Conservation (phyloP, 2,329 filamentous ascomycete species). For the Zymoseptoria brevis region DNA sequence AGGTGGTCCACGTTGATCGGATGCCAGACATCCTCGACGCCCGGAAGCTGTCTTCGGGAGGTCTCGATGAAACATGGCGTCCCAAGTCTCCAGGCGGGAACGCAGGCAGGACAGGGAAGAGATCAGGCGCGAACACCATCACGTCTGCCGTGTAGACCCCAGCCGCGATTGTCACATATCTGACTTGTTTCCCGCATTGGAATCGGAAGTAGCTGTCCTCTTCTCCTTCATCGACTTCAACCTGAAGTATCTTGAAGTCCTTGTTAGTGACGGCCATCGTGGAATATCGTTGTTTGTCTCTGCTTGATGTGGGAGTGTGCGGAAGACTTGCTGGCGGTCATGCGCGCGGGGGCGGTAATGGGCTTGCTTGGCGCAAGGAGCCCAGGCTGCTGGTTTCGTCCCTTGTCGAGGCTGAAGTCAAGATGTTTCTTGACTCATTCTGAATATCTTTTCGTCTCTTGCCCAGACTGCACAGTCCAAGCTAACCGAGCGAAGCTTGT, state of each 20-base stretch:
- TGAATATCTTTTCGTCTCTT: no score
- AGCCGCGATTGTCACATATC: slow-evolving; percentile 36
- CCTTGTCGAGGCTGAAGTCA: no score
- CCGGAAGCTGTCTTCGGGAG: neutral
- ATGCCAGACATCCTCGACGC: slow-evolving; percentile 28
- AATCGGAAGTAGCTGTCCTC: slow-evolving; percentile 33
- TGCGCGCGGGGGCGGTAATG: no score
- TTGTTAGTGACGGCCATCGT: no score
- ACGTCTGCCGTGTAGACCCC: slow-evolving; percentile 29
- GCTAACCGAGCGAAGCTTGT: no score
- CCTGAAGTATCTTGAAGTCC: slow-evolving; percentile 9
- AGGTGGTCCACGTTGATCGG: slow-evolving; percentile 29
- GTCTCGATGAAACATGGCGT: slow-evolving; percentile 11
- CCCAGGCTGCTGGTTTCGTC: no score
- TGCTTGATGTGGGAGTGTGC: no score
- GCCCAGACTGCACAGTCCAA: no score
- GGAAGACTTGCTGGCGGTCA: no score
- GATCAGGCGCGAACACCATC: slow-evolving; percentile 11
- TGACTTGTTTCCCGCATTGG: slow-evolving; percentile 31
- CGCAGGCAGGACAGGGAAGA: slow-evolving; percentile 25
- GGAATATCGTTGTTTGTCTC: no score
- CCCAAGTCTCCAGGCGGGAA: slow-evolving; percentile 26
- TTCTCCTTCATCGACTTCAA: slow-evolving; percentile 9
- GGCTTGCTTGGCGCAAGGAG: no score
- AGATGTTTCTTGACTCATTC: no score